These are phyloP conservation scores for Glonium stellatum DNA, from an alignment of 495 filamentous ascomycete species.

Conservation along the genomic window DNA sequence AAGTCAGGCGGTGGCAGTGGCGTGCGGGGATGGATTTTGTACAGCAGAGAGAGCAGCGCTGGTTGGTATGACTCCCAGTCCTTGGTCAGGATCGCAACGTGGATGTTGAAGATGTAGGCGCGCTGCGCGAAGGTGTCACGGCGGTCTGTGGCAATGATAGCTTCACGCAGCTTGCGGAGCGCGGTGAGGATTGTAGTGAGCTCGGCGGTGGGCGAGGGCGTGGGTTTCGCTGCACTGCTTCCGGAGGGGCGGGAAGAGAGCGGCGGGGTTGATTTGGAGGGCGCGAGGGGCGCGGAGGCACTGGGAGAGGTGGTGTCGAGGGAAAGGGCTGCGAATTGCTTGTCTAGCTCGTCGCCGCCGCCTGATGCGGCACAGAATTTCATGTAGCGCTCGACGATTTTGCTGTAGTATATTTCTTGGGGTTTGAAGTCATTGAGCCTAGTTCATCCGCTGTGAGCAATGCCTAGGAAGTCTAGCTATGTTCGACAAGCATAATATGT, in stretches of 20 bases:
- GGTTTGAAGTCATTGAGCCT: slow-evolving; percentile 69
- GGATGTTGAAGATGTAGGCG: slow-evolving; percentile 64
- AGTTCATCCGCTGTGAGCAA: neutral
- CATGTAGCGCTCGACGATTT: slow-evolving; percentile 80
- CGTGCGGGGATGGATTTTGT: slow-evolving; percentile 56
- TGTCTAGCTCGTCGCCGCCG: slow-evolving; percentile 60
- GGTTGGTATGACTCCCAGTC: slow-evolving; percentile 86
- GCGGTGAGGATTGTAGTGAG: slow-evolving; percentile 59
- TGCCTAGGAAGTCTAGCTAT: neutral
- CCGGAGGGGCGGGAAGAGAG: slow-evolving; percentile 3
- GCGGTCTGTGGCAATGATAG: slow-evolving; percentile 65
- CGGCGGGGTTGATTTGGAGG: slow-evolving; percentile 10
- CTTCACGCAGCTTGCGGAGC: slow-evolving; percentile 88
- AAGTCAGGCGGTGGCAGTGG: slow-evolving; percentile 61
- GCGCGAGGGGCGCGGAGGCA: neutral
- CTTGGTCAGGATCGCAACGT: slow-evolving; percentile 67
- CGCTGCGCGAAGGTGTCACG: slow-evolving; percentile 47
- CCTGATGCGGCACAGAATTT: slow-evolving; percentile 67
- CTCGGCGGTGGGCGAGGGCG: slow-evolving; percentile 43
- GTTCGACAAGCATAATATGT: neutral
- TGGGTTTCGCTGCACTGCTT: neutral
- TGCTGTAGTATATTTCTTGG: slow-evolving; percentile 79
- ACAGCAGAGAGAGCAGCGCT: slow-evolving; percentile 70
- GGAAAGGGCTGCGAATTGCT: slow-evolving; percentile 62
- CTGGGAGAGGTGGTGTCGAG: slow-evolving; percentile 28